Evolutionary conservation across 2,329 filamentous ascomycete genomes (phyloP).

Genomic region (Cladosporium sp.): DNA sequence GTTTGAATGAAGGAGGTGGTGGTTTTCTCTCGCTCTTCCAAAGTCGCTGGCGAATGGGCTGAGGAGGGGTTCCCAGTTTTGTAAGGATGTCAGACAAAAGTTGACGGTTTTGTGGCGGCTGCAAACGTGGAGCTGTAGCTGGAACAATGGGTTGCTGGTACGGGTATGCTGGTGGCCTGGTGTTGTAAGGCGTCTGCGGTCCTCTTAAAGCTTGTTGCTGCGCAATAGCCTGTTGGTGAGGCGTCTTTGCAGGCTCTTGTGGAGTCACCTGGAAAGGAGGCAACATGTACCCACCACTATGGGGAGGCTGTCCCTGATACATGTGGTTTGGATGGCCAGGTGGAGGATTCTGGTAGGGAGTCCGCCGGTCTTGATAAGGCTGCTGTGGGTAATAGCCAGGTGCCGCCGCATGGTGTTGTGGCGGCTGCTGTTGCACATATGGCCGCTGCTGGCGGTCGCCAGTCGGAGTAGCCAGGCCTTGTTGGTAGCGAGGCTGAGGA

Average conservation of each 20-base stretch:
- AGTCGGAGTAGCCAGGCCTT: constrained; percentile 18
- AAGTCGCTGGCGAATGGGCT: constrained; percentile 17
- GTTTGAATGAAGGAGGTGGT: constrained; percentile 17
- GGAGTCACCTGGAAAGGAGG: constrained; percentile 45
- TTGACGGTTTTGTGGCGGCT: constrained; percentile 16
- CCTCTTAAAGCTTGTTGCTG: constrained; percentile 19
- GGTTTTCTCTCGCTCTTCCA: constrained; percentile 29
- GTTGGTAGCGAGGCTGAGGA: constrained; percentile 21
- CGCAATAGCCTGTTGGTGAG: constrained; percentile 18
- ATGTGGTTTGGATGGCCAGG: constrained; percentile 19
- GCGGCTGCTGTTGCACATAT: constrained; percentile 18
- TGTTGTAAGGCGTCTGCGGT: constrained; percentile 16
- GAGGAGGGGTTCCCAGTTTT: constrained; percentile 26
- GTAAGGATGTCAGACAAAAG: constrained; percentile 23
- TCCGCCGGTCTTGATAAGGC: constrained; percentile 20
- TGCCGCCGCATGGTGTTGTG: constrained; percentile 28
- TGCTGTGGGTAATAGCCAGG: constrained; percentile 27
- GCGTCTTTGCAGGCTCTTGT: constrained; percentile 32
- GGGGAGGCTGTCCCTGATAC: constrained; percentile 32
- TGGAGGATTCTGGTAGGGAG: constrained; percentile 25
- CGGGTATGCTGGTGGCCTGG: not conserved
- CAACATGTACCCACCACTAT: constrained; percentile 41
- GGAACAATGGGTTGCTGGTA: constrained; percentile 18
- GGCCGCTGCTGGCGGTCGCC: constrained; percentile 7
- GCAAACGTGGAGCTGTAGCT: constrained; percentile 22